These are phyloP conservation scores for Gautieria morchelliformis DNA, from an alignment of 768 basidiomycete species.

Conservation along the genomic window DNA sequence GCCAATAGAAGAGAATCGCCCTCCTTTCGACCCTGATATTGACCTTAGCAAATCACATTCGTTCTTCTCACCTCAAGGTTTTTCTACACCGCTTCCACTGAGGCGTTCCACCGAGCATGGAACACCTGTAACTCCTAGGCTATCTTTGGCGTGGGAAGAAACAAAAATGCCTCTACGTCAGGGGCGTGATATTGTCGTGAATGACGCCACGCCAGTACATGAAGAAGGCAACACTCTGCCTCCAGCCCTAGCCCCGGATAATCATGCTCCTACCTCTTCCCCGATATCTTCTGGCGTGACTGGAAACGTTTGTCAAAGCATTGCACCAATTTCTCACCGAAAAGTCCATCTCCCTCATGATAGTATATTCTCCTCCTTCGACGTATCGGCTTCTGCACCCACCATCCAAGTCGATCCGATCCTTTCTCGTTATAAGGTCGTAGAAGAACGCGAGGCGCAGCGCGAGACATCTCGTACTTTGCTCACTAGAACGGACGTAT, in stretches of 20 bases:
- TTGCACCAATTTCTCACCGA: background rate
- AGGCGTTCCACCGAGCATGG: background rate
- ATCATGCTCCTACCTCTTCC: background rate
- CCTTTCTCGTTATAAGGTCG: background rate
- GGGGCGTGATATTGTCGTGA: background rate
- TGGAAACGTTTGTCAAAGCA: background rate
- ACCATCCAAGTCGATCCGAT: background rate
- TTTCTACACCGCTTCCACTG: background rate
- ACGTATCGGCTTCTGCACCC: constrained; percentile 7
- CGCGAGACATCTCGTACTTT: background rate
- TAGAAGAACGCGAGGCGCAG: background rate
- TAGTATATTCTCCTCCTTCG: constrained; percentile 9
- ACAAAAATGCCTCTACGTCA: background rate
- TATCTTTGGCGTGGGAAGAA: background rate
- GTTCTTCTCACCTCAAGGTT: constrained; percentile 2
- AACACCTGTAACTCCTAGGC: background rate
- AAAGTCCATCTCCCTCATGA: constrained; percentile 6
- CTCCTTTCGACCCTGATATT: background rate
- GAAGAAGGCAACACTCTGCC: background rate
- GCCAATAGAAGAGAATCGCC: background rate
- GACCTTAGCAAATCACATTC: background rate
- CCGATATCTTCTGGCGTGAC: background rate
- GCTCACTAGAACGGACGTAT: background rate
- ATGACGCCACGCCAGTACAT: background rate
- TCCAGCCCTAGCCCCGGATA: background rate